Base-by-base conservation (phyloP, 805 yeast genomes). In the Peterozyma xylosa region DNA sequence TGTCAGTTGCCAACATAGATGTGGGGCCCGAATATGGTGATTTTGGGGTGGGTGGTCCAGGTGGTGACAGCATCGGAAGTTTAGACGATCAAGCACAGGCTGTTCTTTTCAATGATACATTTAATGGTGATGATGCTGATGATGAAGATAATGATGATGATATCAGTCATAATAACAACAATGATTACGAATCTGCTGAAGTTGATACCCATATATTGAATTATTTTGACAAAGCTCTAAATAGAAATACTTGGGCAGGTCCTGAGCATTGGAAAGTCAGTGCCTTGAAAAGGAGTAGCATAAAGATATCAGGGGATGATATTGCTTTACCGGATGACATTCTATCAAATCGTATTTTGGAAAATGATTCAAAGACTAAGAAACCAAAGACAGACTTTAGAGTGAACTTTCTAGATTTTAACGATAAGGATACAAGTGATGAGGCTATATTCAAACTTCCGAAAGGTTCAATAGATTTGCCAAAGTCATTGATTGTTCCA, bases 211-310 rank as follows among this genome's bases (percentile, higher is more conserved):
- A 82, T 53, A 63, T 87, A 36, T 78, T 86, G 78, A 80, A 87
- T 1, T 85, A 86, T 57, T 86, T 87, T 60, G 95, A 86, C 56
- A 81, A 78, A 46, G 73, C 74, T 27, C 66, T 85, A 64, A 74
- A 70, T 47, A 63, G 68, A 18, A 82, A 77, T 57, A 21, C 27
- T 21, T 88, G 96, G 96, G 74, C 89, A 14, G 96, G 96, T 9
- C 82, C 87, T 11, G 90, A 84, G 48, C 93, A 86, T 60, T 89
- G 96, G 96, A 82, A 82, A 59, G 82, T 88, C 6, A 66, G 71
- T 35, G 73, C 78, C 11, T 60, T 82, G 39, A 82, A 78, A 53
- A 70, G 50, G 51, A 36, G 6, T 18, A 17, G 9, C 9, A 13
- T 16, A 13, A 17, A 18, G 13, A 4, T 35, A 35, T 11, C 18